Evolutionary conservation across 129 eudicot genomes (phyloP), one percentile per base, ranked within the genome.

Genomic region (Centrapalus pauciflorus): DNA sequence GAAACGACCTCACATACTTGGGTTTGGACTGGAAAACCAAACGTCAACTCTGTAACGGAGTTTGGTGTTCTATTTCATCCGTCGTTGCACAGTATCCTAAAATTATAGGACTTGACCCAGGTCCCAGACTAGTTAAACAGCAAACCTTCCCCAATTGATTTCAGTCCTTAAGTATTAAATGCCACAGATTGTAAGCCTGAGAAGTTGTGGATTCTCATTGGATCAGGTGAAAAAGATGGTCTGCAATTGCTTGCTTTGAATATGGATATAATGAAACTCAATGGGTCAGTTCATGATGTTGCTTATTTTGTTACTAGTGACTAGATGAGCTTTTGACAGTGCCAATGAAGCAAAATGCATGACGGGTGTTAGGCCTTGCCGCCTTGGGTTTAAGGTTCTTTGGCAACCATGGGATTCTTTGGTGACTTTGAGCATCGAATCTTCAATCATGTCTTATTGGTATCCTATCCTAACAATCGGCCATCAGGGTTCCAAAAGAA

Each of bases 61-160:
- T 86, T 73, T 55, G 78, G 84, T 24, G 95, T 89, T 72, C 82
- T n/a, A 79, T 93, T 60, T 75, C 86, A 4, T 79, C 85, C 11
- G 90, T 86, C 50, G 82, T 93, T 19, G 96, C 92, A 17, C 95
- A 86, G 25, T 89, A 93, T 80, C 99, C 99, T 10, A 95, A 93
- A 73, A 84, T 89, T 56, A 63, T 82, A 28, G 99, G 99, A 55
- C 71, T 89, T 37, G 91, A 89, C 56, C 80, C 83, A 66, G 62
- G 71, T 29, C 38, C 70, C 16, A 89, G 77, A 79, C 83, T 93
- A 60, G 72, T 38, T 1, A 74, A 75, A 56, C 95, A 89, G 55
- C 70, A 49, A 13, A 72, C 40, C 24, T 86, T 82, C 38, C 81
- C 89, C 46, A 70, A 64, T 89, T 37, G 81, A 67, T 66, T 72